phyloP scores from a whole-genome alignment of 2,329 filamentous ascomycete genomes.

The Phyllosticta citriasiana region DNA sequence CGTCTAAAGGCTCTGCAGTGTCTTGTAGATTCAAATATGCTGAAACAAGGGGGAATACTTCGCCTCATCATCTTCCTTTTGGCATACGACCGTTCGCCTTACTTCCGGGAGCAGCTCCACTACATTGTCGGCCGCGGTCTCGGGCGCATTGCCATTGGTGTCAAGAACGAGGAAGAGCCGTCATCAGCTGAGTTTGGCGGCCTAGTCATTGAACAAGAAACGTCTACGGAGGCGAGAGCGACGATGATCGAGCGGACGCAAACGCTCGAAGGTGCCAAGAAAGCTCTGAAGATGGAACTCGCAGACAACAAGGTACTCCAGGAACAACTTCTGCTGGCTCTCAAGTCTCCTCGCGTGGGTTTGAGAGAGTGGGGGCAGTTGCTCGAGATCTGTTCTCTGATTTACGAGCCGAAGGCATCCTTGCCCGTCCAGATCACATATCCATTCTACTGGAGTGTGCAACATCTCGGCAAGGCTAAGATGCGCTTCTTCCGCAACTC shows the following conservation, averaged over 20 bases:
- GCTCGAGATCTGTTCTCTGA: slow-evolving; percentile 45
- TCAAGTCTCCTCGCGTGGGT: slow-evolving; percentile 40
- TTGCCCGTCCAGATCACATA: slow-evolving; percentile 42
- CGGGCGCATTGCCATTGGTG: slow-evolving; percentile 50
- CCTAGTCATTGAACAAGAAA: slow-evolving; percentile 50
- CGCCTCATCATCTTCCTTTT: slow-evolving; percentile 49
- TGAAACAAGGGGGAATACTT: slow-evolving; percentile 41
- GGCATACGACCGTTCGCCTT: slow-evolving; percentile 47
- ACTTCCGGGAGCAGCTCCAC: slow-evolving; percentile 44
- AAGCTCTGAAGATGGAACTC: slow-evolving; percentile 46
- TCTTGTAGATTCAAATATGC: slow-evolving; percentile 46
- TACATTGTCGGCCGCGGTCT: slow-evolving; percentile 45
- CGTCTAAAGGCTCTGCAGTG: slow-evolving; percentile 50
- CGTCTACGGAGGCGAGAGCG: slow-evolving; percentile 39
- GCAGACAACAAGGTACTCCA: slow-evolving; percentile 39
- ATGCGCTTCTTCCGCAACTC: slow-evolving; percentile 23
- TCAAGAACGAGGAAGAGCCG: slow-evolving; percentile 25
- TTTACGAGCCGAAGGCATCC: slow-evolving; percentile 45
- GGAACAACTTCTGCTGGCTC: slow-evolving; percentile 46
- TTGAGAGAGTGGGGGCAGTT: slow-evolving; percentile 46
- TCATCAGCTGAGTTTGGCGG: slow-evolving; percentile 27
- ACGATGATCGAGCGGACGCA: slow-evolving; percentile 45
- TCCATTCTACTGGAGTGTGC: slow-evolving; percentile 47
- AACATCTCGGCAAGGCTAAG: slow-evolving; percentile 40
- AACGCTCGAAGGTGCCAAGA: slow-evolving; percentile 48